Base-by-base conservation (phyloP, 2,329 filamentous ascomycete genomes). In the Calonectria pauciramosa region DNA sequence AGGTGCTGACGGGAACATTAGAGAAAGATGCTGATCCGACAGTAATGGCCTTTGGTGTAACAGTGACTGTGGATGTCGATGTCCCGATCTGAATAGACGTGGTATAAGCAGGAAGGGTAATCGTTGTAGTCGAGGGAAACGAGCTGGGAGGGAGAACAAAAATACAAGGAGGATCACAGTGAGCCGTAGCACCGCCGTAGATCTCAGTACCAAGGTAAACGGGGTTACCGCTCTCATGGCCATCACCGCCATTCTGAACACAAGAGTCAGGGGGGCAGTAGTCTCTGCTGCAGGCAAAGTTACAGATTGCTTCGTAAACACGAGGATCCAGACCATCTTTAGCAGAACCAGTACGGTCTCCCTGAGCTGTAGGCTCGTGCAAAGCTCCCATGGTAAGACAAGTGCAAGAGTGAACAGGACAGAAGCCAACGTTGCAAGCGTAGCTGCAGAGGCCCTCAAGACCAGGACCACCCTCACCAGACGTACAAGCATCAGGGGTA, bases 271-370 rank as follows among this genome's bases (percentile, higher is more conserved):
- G 32, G n/a, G 65, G 65, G 8, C 65, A 68, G 23, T 68, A 68
- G 18, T 41, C 65, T 68, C 65, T 18, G 10, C 65, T 54, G 34
- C 65, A 68, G n/a, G 65, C 47, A 23, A 68, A 68, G 18, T 68
- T 51, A 28, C 65, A 68, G 65, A 68, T 54, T 4, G 65, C 65
- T n/a, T 68, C 65, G 18, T 54, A 68, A 41, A 68, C 65, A n/a
- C n/a, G 65, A 44, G 47, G 32, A 23, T 68, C 65, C 7, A 54
- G 49, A 9, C 65, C 65, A 30, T 51, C 30, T n/a, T 67, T 67
- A 20, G 64, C 44, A 52, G 64, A 67, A 36, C 64, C 64, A 18
- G 44, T n/a, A 10, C 41, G 64, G 30, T 63, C 30, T 23, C 64
- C 41, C 32, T 67, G 56, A 16, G 56, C 56, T 1, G 56, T 34